These are phyloP conservation scores for Fusarium coffeatum DNA, from an alignment of 2,329 filamentous ascomycete genomes.

Conservation along the genomic window DNA sequence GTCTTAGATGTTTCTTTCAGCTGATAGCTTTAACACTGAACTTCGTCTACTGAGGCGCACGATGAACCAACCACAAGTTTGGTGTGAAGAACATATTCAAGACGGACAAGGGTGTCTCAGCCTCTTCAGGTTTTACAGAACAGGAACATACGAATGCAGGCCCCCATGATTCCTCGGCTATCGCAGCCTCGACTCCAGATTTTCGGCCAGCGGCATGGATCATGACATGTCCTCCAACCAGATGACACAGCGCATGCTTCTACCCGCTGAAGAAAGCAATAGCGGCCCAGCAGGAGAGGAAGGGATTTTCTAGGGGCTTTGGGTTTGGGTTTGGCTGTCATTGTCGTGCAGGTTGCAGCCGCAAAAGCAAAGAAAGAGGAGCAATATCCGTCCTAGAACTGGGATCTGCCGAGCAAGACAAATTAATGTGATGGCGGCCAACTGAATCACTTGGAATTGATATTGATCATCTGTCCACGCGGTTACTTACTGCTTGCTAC, in stretches of 20 bases:
- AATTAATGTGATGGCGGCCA: not conserved
- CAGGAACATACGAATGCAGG: slow-evolving; percentile 16
- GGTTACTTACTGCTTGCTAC: not conserved
- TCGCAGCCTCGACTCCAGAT: slow-evolving; percentile 39
- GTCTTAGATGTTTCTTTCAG: not conserved
- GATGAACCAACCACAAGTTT: slow-evolving; percentile 34
- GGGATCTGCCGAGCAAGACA: not conserved
- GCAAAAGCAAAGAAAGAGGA: slow-evolving; percentile 25
- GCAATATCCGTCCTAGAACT: not conserved
- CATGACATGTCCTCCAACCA: slow-evolving; percentile 19
- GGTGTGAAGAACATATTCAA: slow-evolving; percentile 43
- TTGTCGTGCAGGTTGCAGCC: slow-evolving; percentile 29
- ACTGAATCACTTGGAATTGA: not conserved
- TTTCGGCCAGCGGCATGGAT: slow-evolving; percentile 27
- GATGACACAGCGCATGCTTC: slow-evolving; percentile 18
- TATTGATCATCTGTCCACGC: not conserved
- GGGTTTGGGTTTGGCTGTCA: slow-evolving; percentile 27
- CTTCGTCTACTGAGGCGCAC: slow-evolving; percentile 18
- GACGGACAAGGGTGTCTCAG: slow-evolving; percentile 42
- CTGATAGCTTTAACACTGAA: not conserved
- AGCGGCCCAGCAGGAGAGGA: not conserved
- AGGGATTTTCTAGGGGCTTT: not conserved
- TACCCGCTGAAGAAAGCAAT: slow-evolving; percentile 26
- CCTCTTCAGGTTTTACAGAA: slow-evolving; percentile 8
- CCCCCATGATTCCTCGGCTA: slow-evolving; percentile 38